Evolutionary conservation across 1,284 basidiomycete genomes (phyloP).

Genomic region (Rugiboletus extremiorientalis): DNA sequence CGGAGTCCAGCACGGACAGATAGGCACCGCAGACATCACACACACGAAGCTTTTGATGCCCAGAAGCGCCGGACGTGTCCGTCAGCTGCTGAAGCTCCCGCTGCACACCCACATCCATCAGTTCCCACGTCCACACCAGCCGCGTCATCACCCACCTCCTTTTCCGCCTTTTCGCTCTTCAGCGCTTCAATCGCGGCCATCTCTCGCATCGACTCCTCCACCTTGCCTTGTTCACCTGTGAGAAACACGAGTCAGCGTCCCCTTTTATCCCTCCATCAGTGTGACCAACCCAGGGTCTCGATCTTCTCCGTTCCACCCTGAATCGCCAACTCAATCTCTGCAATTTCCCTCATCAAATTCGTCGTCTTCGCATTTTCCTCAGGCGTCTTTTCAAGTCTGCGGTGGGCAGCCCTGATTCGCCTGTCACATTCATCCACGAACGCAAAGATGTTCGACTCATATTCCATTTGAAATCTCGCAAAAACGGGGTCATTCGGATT

Average conservation of each 20-base stretch:
- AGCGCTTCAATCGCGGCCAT: slow-evolving; percentile 97
- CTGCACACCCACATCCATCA: slow-evolving; percentile 39
- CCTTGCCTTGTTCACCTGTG: slow-evolving; percentile 91
- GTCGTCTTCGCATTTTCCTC: slow-evolving; percentile 99
- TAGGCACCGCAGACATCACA: slow-evolving; percentile 99
- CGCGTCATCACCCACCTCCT: slow-evolving; percentile 65
- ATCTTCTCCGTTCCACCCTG: slow-evolving; percentile 99
- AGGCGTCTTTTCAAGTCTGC: slow-evolving; percentile 97
- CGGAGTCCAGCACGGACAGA: slow-evolving; percentile 95
- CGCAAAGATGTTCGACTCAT: slow-evolving; percentile 91
- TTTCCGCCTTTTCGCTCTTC: slow-evolving; percentile 94
- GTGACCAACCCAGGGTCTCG: slow-evolving; percentile 77
- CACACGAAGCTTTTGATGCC: slow-evolving; percentile 98
- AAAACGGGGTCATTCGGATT: slow-evolving; percentile 80
- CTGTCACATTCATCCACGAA: slow-evolving; percentile 99
- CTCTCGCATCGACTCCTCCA: slow-evolving; percentile 98
- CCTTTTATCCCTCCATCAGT: slow-evolving; percentile 13
- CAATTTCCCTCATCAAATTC: slow-evolving; percentile 98
- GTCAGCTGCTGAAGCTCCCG: slow-evolving; percentile 95
- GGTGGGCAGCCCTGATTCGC: slow-evolving; percentile 90
- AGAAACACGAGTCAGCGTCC: slow-evolving; percentile 10
- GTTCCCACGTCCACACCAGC: neutral
- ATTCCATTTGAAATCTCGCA: slow-evolving; percentile 86
- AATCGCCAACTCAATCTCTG: slow-evolving; percentile 97
- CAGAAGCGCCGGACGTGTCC: slow-evolving; percentile 97